A percentile compares a stretch with the other conserved stretches of the same genome.
phyloP scores from a whole-genome alignment of 2,329 filamentous ascomycete genomes.

The Colletotrichum tofieldiae region DNA sequence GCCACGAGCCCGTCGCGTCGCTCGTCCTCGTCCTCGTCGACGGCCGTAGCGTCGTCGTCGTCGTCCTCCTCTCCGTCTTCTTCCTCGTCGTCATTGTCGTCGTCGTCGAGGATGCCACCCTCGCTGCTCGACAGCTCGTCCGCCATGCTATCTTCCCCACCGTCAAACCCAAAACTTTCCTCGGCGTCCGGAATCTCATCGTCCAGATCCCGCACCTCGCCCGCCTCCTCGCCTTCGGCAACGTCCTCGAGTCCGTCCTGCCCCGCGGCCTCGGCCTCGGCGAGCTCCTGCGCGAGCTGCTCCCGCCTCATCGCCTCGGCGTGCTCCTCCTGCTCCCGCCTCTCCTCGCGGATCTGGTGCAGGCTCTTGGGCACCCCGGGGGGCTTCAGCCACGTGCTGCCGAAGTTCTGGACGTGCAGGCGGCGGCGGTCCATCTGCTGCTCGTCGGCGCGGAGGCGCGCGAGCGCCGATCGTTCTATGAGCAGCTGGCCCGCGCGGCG shows the following conservation, averaged over 20 bases:
- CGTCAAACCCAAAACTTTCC: conserved; percentile 62
- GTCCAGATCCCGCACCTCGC: conserved; percentile 73
- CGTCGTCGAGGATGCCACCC: conserved; percentile 35
- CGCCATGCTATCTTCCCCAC: conserved; percentile 50
- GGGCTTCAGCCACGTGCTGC: conserved; percentile 90
- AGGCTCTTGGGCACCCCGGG: conserved; percentile 91
- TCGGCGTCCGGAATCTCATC: conserved; percentile 82
- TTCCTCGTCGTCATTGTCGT: conserved; percentile 58
- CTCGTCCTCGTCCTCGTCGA: conserved; percentile 57
- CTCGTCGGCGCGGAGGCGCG: conserved; percentile 83
- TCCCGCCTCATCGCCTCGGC: conserved; percentile 81
- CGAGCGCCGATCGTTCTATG: conserved; percentile 74
- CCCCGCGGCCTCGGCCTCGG: conserved; percentile 70
- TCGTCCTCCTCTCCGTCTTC: conserved; percentile 58
- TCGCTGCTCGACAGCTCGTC: conserved; percentile 51
- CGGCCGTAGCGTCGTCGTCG: conserved; percentile 4
- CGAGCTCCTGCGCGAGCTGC: conserved; percentile 80
- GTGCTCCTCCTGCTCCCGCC: conserved; percentile 89
- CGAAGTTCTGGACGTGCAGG: conserved; percentile 87
- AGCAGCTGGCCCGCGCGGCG: conserved; percentile 60
- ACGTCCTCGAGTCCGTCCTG: conserved; percentile 62
- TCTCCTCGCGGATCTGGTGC: conserved; percentile 91
- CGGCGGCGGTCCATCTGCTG: conserved; percentile 82
- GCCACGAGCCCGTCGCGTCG: conserved; percentile 63
- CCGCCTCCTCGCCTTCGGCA: conserved; percentile 63